Percentiles rank a stretch among this genome's conserved stretches.
Evolutionary conservation across 148 eudicot species (phyloP).

Genomic region (Camellia sinensis): DNA sequence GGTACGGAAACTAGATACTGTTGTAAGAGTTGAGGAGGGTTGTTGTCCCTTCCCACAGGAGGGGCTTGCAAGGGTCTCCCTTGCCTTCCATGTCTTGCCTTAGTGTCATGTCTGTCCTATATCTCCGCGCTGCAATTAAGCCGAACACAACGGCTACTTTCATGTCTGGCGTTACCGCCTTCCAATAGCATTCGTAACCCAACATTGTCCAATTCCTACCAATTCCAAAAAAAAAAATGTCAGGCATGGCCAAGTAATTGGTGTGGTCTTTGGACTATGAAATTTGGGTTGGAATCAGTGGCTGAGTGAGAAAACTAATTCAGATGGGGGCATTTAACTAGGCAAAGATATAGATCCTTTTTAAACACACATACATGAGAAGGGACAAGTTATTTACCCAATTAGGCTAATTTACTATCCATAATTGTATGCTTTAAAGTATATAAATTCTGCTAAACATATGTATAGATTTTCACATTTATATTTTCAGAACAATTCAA

Average conservation of each 20-base stretch:
- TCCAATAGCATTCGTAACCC: constrained; percentile 84
- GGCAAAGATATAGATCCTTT: too few species aligned
- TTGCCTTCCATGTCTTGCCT: constrained; percentile 50
- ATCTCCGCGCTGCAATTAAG: constrained; percentile 50
- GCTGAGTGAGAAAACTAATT: too few species aligned
- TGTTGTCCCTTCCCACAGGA: constrained; percentile 73
- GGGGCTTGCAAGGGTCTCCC: constrained; percentile 77
- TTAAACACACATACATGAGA: too few species aligned
- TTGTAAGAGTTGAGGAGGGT: constrained; percentile 83
- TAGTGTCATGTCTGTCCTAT: constrained; percentile 57
- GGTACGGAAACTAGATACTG: constrained; percentile 53
- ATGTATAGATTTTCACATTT: too few species aligned
- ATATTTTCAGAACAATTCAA: too few species aligned
- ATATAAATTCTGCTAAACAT: too few species aligned
- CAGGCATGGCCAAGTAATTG: too few species aligned
- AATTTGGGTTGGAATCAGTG: too few species aligned
- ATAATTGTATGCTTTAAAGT: too few species aligned
- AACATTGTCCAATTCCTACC: constrained; percentile 74
- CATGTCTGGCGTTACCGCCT: constrained; percentile 51
- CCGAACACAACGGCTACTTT: constrained; percentile 75
- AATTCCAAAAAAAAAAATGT: not conserved
- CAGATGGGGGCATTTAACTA: not conserved
- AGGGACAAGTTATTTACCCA: too few species aligned
- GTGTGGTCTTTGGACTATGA: too few species aligned
- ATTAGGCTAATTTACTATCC: too few species aligned